phyloP scores from a whole-genome alignment of 345 rosid species.

The Ceriops tagal region DNA sequence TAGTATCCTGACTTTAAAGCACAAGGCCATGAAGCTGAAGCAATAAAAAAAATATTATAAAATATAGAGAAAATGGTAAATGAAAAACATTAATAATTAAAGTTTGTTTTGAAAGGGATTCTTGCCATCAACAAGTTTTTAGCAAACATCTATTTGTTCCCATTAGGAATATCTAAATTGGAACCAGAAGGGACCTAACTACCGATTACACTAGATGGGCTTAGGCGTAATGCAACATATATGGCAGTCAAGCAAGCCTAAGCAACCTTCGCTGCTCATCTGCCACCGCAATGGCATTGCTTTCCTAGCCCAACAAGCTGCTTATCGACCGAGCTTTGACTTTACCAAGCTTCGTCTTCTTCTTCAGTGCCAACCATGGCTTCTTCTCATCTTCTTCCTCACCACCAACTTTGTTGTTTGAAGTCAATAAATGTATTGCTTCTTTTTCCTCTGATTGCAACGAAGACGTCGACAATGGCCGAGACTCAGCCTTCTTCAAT shows the following conservation, averaged over 20 bases:
- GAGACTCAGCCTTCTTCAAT: constrained; percentile 9
- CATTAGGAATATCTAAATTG: neutral
- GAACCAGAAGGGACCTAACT: neutral
- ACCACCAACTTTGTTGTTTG: neutral
- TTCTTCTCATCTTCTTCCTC: constrained; percentile 22
- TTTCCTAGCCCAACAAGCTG: constrained; percentile 69
- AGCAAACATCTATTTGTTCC: constrained; percentile 1
- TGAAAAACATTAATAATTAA: neutral
- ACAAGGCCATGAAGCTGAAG: no score
- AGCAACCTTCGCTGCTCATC: neutral
- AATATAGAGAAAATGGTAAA: neutral
- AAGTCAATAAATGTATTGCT: neutral
- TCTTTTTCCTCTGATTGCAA: constrained; percentile 6
- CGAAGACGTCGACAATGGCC: constrained; percentile 8
- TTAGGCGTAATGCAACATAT: no score
- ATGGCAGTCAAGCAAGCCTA: no score
- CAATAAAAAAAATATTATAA: neutral
- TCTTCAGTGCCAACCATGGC: constrained; percentile 35
- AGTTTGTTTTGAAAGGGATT: no score
- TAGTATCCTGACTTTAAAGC: no score
- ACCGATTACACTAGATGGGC: neutral
- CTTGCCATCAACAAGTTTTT: neutral
- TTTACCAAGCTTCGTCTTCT: constrained; percentile 69
- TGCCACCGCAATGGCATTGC: constrained; percentile 9
- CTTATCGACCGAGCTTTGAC: constrained; percentile 94